These are phyloP conservation scores for Camelina sativa DNA, from an alignment of 345 rosid genomes.

Conservation along the genomic window DNA sequence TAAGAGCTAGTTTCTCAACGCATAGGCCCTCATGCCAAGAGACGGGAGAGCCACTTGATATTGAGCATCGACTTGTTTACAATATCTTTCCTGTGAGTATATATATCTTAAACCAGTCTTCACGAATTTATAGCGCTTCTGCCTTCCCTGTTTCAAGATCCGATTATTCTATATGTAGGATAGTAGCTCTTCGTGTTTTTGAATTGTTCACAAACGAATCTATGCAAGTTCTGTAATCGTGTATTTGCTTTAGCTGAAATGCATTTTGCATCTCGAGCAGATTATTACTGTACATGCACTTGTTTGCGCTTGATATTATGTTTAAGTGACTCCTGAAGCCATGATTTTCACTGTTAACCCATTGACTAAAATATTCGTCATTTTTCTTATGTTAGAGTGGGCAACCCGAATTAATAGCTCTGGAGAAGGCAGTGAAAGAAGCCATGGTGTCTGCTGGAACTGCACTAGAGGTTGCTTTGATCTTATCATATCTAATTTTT, in stretches of 20 bases:
- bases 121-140: not conserved
- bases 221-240: conserved; percentile 22
- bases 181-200: conserved; percentile 3
- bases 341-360: not conserved
- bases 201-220: conserved; percentile 16
- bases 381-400: conserved; percentile 63
- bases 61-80: conserved; percentile 85
- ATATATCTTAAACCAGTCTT: conserved; percentile 11
- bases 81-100: conserved; percentile 77
- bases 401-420: conserved; percentile 83
- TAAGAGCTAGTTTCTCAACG: conserved; percentile 70
- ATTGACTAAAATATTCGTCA: conserved; percentile 1
- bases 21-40: conserved; percentile 88
- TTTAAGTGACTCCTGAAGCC: conserved; percentile 1
- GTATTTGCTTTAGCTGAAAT: conserved; percentile 26
- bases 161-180: not conserved
- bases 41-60: conserved; percentile 91
- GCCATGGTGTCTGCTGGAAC: conserved; percentile 85
- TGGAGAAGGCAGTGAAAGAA: conserved; percentile 84
- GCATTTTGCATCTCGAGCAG: not conserved
- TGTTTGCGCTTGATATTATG: not conserved
- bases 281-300: conserved; percentile 24
- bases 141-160: not conserved
- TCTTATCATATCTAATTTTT: conserved; percentile 12
- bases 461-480: conserved; percentile 77